Evolutionary conservation across 305 asterid genomes (phyloP), one percentile per base, ranked within the genome.

Genomic region (Ajuga reptans): DNA sequence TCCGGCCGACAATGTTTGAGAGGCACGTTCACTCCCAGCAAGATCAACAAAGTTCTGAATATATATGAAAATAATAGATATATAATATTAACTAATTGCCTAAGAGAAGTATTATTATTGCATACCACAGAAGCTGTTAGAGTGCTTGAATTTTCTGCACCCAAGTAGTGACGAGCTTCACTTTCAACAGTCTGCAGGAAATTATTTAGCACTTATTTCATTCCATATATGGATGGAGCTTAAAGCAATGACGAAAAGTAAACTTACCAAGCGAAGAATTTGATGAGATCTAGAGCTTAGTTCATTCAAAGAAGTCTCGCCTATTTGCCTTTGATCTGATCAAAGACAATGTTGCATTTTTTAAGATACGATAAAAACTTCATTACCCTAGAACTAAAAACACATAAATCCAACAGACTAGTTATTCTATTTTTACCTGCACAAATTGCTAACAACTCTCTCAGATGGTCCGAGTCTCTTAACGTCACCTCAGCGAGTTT

Each of bases 21-120:
- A 86, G 63, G 96, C 87, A 60, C 97, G 97, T 80, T 94, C 99
- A 66, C 99, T 91, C 78, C 99, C 99, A 9, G 99, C 99, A 57
- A 94, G 96, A 91, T 91, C 99, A 52, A 94, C 92, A 73, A 94
- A 91, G 77, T 83, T 85, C 99, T 93, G 80, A 17, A 47, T 12
- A 24, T 37, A 33, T 45, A 53, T 36, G 9, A 54, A 56, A 29
- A 57, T 57, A 66, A 34, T 3, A 7, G 21, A 7, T 34, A 34
- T 4, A 34, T 4, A 34, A 34, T 3, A 36, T 5, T 39, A 39
- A 39, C 2, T 7, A 7, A 0, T 1, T 1, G 10, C 1, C 3
- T 36, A 39, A 39, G 2, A 39, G 45, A 39, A 39, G n/a, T 27
- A 50, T 7, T 6, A 15, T 8, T 39, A 62, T 74, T 76, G 49